These are phyloP conservation scores for Alnus glutinosa DNA, from an alignment of 306 rosid genomes.

Conservation along the genomic window DNA sequence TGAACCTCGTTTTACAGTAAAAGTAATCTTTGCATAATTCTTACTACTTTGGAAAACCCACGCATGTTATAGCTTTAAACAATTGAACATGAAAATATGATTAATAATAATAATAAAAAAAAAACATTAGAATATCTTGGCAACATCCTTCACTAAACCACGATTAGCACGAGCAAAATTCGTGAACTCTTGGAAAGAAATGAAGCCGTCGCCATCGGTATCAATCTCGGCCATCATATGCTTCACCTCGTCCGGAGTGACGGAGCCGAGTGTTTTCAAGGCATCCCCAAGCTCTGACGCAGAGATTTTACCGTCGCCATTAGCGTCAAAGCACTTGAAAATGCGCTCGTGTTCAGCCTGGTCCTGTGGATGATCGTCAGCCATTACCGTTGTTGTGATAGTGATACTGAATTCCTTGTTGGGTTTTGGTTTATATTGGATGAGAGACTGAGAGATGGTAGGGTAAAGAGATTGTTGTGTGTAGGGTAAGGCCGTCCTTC, in stretches of 20 bases:
- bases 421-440: slow-evolving; percentile 23
- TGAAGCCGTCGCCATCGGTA: slow-evolving; percentile 67
- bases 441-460: not conserved
- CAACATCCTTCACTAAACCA: slow-evolving; percentile 67
- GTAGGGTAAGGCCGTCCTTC: slow-evolving; percentile 42
- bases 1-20: not conserved
- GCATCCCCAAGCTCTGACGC: slow-evolving; percentile 70
- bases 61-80: no score
- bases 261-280: slow-evolving; percentile 57
- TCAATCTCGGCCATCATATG: slow-evolving; percentile 81
- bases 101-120: no score
- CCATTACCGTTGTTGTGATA: slow-evolving; percentile 27
- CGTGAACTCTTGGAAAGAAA: slow-evolving; percentile 59
- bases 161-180: slow-evolving; percentile 61
- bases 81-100: no score
- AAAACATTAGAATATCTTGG: slow-evolving; percentile 43
- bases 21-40: not conserved
- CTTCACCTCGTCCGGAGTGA: slow-evolving; percentile 51
- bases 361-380: slow-evolving; percentile 42
- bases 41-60: not conserved
- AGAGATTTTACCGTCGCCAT: slow-evolving; percentile 74
- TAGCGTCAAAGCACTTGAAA: slow-evolving; percentile 65
- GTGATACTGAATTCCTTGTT: slow-evolving; percentile 13
- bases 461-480: not conserved
- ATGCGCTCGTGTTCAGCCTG: slow-evolving; percentile 55